Base-by-base conservation (phyloP, 352 stramenopile genomes). In the Pythium grandisporangium region DNA sequence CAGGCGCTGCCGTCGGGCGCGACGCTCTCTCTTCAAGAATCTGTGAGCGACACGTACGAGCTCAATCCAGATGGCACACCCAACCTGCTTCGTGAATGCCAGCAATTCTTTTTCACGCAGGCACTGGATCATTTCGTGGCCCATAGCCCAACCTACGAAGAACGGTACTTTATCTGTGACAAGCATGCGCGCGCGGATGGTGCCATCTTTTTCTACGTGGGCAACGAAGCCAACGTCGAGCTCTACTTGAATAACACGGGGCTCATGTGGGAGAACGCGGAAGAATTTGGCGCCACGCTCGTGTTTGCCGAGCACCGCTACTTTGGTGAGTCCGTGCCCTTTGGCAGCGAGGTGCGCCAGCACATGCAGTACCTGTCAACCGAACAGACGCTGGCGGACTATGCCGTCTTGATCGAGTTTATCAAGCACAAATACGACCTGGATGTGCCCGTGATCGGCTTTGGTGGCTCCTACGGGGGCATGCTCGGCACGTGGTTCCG, bases 291-390 rank as follows among this genome's bases (percentile, higher is more conserved):
- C 20, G 91, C 93, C 13, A 72, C 89, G 46, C 57, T 98, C n/a
- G 89, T 98, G 17, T 98, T 98, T 58, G 92, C 87, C 0, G 95
- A 98, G 65, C 95, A 98, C 61, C 84, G 95, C 0, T 98, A 97
- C 72, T 97, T 98, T 66, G 95, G 94, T 45, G 78, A 95, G 56
- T 95, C 79, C 38, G 54, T 96, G 20, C 89, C 88, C 1, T 88
- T 88, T 17, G 61, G 53, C 17, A 71, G 72, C 40, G 65, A 84
- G 1, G 56, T 72, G 25, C 46, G 40, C 10, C 66, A 86, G 42
- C 61, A 72, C 42, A 70, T 83, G 54, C 61, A 78, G 22, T 96
- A 87, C 43, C 65, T 90, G 5, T 89, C 74, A 17, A 73, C 70
- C 1, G 71, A 91, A 21, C 90, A 98, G 53, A 76, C 93, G 21